Evolutionary conservation across 805 yeast genomes (phyloP).

Genomic region (Ogataea siamensis): DNA sequence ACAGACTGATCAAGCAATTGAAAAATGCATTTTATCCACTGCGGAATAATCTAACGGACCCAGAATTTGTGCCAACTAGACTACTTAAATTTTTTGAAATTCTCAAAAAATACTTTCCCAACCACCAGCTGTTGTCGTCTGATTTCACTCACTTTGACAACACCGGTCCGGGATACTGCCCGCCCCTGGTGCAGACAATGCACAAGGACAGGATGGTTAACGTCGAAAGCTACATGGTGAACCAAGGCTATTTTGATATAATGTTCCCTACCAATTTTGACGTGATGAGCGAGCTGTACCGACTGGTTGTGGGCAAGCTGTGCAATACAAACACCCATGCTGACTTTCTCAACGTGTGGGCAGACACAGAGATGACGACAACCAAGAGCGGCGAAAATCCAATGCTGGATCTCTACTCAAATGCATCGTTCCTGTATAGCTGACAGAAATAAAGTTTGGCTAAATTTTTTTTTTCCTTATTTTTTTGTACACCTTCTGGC

Average conservation of each 20-base stretch:
- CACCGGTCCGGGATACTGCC: slow-evolving; percentile 53
- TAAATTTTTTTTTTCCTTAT: not conserved
- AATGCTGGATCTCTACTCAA: slow-evolving; percentile 71
- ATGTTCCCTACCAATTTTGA: slow-evolving; percentile 82
- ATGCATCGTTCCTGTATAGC: slow-evolving; percentile 65
- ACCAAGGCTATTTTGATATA: slow-evolving; percentile 83
- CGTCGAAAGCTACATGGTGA: slow-evolving; percentile 71
- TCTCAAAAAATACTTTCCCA: slow-evolving; percentile 64
- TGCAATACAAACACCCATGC: slow-evolving; percentile 55
- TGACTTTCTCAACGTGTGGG: slow-evolving; percentile 69
- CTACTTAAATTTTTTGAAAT: slow-evolving; percentile 62
- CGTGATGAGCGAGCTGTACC: slow-evolving; percentile 59
- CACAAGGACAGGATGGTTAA: slow-evolving; percentile 65
- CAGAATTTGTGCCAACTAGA: slow-evolving; percentile 83
- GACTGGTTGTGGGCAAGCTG: slow-evolving; percentile 58
- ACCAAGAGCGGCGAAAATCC: slow-evolving; percentile 83
- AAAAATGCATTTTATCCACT: slow-evolving; percentile 60
- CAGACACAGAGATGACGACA: slow-evolving; percentile 61
- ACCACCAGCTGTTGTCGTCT: slow-evolving; percentile 69
- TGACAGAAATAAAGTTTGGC: slow-evolving; percentile 15
- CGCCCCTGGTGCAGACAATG: slow-evolving; percentile 82
- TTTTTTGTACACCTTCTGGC: not conserved
- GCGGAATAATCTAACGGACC: slow-evolving; percentile 61
- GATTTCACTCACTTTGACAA: slow-evolving; percentile 62
- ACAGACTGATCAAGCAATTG: slow-evolving; percentile 39